Evolutionary conservation across 2,329 filamentous ascomycete genomes (phyloP), one percentile per base, ranked within the genome.

Genomic region (Corynespora cassiicola): DNA sequence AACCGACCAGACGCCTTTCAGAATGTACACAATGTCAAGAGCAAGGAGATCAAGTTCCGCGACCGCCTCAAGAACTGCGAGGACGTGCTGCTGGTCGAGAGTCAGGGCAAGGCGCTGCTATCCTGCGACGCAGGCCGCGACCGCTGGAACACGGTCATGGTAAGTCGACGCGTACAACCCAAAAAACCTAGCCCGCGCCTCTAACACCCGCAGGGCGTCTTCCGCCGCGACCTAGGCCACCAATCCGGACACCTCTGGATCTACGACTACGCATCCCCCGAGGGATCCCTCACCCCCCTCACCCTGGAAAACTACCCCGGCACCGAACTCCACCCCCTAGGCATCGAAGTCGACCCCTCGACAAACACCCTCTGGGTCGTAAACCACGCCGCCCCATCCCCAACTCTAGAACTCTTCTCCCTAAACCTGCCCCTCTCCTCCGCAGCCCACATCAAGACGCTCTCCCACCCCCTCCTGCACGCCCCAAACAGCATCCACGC

Each of bases 91-190:
- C 19, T 74, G n/a, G 61, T 67, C 23, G 61, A 68, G 20, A 45
- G 54, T 1, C 47, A 56, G 17, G 66, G 66, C 3, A 53, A 67
- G n/a, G 70, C 69, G 6, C 53, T 75, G 5, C 38, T 75, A 34
- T 71, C 69, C 41, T 75, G 73, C 47, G 71, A 75, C 41, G 57
- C 65, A 0, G 69, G 66, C 10, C 45, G 73, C 16, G 71, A 74
- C 47, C 47, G 53, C 5, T 75, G 71, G 71, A 74, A n/a, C 34
- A 73, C 70, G 1, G 71, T 75, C 8, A 73, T 74, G 71, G 71
- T 73, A 37, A 40, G 62, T 41, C 4, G 21, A 2, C 16, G n/a
- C 14, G 2, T 24, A 19, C 27, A 8, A 7, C n/a, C 11, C 29
- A 17, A 17, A 10, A n/a, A n/a, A n/a, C n/a, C n/a, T n/a, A n/a